Percentiles rank a stretch among this genome's conserved stretches.
Evolutionary conservation across 179 eudicot genomes (phyloP).

Genomic region (Beta lomatogona): DNA sequence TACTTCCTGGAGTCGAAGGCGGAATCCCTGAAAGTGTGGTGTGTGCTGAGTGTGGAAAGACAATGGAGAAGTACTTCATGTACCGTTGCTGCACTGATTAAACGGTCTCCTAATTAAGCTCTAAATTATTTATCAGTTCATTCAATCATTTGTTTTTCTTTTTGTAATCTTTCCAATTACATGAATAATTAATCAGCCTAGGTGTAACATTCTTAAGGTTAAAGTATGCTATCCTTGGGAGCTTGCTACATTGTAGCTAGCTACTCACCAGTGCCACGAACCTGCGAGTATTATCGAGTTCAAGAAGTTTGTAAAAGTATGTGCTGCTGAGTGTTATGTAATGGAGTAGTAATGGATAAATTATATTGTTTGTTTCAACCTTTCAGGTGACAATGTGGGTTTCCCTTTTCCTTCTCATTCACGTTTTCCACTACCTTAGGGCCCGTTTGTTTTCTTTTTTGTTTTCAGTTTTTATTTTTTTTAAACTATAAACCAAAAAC

Average conservation of each 20-base stretch:
- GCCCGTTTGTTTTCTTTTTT: too few relatives aligned
- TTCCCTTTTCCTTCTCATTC: too few relatives aligned
- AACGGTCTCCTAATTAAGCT: not conserved
- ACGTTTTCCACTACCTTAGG: too few relatives aligned
- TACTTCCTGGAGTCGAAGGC: constrained; percentile 71
- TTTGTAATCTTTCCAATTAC: not conserved
- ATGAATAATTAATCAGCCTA: not conserved
- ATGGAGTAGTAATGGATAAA: not conserved
- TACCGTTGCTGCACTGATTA: constrained; percentile 69
- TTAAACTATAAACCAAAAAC: too few relatives aligned
- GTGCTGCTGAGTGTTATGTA: not conserved
- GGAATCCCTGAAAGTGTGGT: constrained; percentile 63
- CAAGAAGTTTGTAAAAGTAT: not conserved
- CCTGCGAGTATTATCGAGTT: not conserved
- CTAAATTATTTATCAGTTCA: not conserved
- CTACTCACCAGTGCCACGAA: constrained; percentile 9
- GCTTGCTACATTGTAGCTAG: constrained; percentile 1
- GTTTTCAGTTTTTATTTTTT: too few relatives aligned
- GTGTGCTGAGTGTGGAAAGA: constrained; percentile 72
- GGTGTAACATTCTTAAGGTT: not conserved
- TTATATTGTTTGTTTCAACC: not conserved
- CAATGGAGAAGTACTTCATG: constrained; percentile 89
- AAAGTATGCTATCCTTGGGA: not conserved
- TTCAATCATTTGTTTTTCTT: not conserved
- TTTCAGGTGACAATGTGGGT: too few relatives aligned